Evolutionary conservation across 2,329 filamentous ascomycete species (phyloP).

Genomic region (Colletotrichum sp.): DNA sequence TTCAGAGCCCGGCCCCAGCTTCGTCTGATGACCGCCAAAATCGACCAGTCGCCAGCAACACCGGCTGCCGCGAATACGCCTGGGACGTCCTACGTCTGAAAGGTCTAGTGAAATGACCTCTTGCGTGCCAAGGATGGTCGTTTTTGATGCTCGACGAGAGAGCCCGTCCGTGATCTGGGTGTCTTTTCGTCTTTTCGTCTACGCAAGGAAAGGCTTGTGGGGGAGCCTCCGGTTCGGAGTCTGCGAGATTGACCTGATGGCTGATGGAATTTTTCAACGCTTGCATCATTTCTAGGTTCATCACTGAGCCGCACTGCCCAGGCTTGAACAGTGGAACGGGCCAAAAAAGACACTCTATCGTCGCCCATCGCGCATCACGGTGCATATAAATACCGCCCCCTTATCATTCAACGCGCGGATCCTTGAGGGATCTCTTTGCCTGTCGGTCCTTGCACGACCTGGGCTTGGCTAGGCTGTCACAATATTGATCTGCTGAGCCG

Average conservation of each 20-base stretch:
- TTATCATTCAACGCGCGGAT: not conserved
- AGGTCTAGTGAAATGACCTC: conserved; percentile 5
- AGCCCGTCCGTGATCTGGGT: not conserved
- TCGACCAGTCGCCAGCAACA: conserved; percentile 15
- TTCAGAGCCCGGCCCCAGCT: conserved; percentile 14
- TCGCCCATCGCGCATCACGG: not conserved
- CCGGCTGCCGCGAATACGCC: conserved; percentile 1
- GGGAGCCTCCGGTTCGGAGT: conserved; percentile 6
- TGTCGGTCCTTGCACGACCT: not conserved
- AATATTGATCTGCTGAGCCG: not conserved
- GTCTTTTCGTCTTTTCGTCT: not conserved
- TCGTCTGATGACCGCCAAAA: conserved; percentile 16
- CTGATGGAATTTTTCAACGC: not conserved
- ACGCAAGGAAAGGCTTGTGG: conserved; percentile 9
- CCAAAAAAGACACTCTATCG: not conserved
- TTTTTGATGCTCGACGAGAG: not conserved
- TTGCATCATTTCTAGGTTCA: conserved; percentile 6
- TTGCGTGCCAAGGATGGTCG: conserved; percentile 1
- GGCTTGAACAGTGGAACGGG: not conserved
- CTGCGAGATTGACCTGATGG: conserved; percentile 8
- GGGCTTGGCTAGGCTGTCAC: not conserved
- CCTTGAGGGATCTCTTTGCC: not conserved
- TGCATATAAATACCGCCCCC: not conserved
- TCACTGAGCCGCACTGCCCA: not conserved
- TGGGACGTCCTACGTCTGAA: conserved; percentile 10